Base-by-base conservation (phyloP, 169 alveolate species). In the Plasmodium inui region DNA sequence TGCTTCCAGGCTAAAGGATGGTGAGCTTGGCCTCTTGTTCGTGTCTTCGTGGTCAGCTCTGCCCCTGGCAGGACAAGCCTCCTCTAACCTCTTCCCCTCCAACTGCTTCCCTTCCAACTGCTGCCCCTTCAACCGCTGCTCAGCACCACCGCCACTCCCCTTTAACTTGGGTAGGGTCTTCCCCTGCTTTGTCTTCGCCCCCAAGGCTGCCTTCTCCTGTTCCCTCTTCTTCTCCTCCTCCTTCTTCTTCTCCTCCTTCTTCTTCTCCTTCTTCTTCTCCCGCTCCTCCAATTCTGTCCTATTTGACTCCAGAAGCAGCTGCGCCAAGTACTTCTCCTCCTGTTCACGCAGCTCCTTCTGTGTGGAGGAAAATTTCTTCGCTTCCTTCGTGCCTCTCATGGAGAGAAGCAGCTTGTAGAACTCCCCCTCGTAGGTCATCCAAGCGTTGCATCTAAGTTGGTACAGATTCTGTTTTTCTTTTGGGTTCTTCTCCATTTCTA, bases 321-420 rank as follows among this genome's bases (percentile, higher is more conserved):
- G 50, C 8, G 46, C 14, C 46, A 84, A 71, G 55, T 10, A 55
- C 30, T 55, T 53, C 17, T 86, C 93, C 39, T 76, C 93, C 32
- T 76, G 39, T 10, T 22, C 46, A 55, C 41, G 32, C 14, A 74
- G 30, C 4, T 9, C 79, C 50, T 50, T 53, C 32, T 55, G 85
- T 1, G 44, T 19, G 19, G n/a, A 10, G 9, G 67, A 22, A 76
- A 86, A 53, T n/a, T 73, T 74, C 7, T 86, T 86, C 0, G 93
- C 93, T 8, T 78, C 80, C 55, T 86, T 86, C 1, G 93, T 86
- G 4, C 93, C 93, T 19, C 86, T 44, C 28, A 74, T 74, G 19
- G 93, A 86, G 12, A 55, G 41, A 7, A 86, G 30, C 10, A 86
- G 8, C 41, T 86, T 86, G 71, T 86, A 74, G 41, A 86, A 86